These are phyloP conservation scores for Blastobotrys indianensis DNA, from an alignment of 1,139 yeast species.

Conservation along the genomic window DNA sequence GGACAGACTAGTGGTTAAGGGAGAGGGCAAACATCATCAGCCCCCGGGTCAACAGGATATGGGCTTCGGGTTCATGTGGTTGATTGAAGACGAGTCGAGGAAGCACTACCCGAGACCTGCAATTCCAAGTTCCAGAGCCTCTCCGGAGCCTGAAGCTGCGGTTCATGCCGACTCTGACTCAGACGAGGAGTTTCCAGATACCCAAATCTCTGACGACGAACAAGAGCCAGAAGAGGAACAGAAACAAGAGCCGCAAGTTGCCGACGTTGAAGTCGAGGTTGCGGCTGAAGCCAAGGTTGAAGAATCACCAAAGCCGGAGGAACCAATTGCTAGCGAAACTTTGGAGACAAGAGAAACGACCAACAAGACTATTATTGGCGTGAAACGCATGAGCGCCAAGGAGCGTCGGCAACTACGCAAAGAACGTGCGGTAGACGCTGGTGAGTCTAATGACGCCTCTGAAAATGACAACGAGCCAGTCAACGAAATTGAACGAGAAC, in stretches of 20 bases:
- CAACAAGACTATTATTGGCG: slow-evolving; percentile 3
- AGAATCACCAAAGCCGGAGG: not conserved
- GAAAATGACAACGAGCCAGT: slow-evolving; percentile 15
- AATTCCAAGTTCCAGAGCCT: not conserved
- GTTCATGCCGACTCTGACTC: slow-evolving; percentile 21
- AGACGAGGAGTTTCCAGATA: slow-evolving; percentile 26
- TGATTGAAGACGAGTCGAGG: slow-evolving; percentile 53
- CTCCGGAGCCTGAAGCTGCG: slow-evolving; percentile 4
- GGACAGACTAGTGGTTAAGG: slow-evolving; percentile 55
- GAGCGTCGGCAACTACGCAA: slow-evolving; percentile 16
- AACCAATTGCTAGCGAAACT: not conserved
- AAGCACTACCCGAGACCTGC: slow-evolving; percentile 32
- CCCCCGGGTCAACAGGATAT: slow-evolving; percentile 82
- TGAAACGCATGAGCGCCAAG: slow-evolving; percentile 13
- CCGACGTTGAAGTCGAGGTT: not conserved
- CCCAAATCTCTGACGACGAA: slow-evolving; percentile 17
- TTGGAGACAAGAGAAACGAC: not conserved
- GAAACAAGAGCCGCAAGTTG: not conserved
- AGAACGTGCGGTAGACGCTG: slow-evolving; percentile 7
- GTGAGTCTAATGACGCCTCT: slow-evolving; percentile 16
- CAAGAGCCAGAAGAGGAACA: not conserved
- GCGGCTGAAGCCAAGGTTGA: not conserved
- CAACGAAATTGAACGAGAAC: slow-evolving; percentile 8
- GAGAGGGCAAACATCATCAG: slow-evolving; percentile 51
- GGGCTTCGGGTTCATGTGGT: slow-evolving; percentile 84